Percentiles rank a stretch among this genome's conserved stretches.
phyloP scores from a whole-genome alignment of 2,329 filamentous ascomycete species.

The Paradendryphiella salina region DNA sequence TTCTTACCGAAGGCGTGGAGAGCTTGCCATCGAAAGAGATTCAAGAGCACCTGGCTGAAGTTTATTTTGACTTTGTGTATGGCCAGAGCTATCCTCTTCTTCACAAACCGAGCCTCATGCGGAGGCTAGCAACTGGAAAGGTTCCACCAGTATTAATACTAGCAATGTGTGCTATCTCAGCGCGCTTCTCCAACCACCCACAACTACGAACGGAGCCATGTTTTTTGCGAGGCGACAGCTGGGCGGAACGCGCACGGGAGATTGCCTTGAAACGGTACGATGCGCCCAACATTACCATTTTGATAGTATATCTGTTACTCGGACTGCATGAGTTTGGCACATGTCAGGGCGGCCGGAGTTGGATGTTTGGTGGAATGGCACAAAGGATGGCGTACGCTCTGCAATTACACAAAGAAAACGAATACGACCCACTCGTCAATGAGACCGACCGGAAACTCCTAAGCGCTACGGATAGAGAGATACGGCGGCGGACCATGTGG shows the following conservation, averaged over 20 bases:
- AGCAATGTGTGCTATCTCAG: conserved; percentile 94
- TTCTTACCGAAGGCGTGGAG: conserved; percentile 80
- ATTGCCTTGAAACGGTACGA: conserved; percentile 89
- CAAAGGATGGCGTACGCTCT: conserved; percentile 96
- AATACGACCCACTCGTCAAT: conserved; percentile 74
- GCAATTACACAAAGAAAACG: conserved; percentile 88
- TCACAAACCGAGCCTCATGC: conserved; percentile 97
- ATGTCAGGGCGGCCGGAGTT: conserved; percentile 92
- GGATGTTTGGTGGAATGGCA: conserved; percentile 93
- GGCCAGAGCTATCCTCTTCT: conserved; percentile 93
- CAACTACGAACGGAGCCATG: conserved; percentile 74
- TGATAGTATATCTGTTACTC: conserved; percentile 86
- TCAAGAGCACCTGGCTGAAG: conserved; percentile 88
- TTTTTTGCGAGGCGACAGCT: conserved; percentile 87
- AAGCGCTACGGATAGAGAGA: conserved; percentile 91
- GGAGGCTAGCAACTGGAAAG: conserved; percentile 75
- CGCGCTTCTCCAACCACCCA: conserved; percentile 89
- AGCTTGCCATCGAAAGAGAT: conserved; percentile 82
- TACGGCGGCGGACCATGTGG: conserved; percentile 94
- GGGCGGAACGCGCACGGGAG: conserved; percentile 83
- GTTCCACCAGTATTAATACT: conserved; percentile 88
- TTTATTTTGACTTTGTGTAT: conserved; percentile 95
- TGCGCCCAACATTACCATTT: conserved; percentile 91
- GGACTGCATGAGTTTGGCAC: conserved; percentile 96
- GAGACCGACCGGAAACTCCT: conserved; percentile 65